Evolutionary conservation across 345 rosid genomes (phyloP), one percentile per base, ranked within the genome.

Genomic region (Excoecaria cochinchinensis): DNA sequence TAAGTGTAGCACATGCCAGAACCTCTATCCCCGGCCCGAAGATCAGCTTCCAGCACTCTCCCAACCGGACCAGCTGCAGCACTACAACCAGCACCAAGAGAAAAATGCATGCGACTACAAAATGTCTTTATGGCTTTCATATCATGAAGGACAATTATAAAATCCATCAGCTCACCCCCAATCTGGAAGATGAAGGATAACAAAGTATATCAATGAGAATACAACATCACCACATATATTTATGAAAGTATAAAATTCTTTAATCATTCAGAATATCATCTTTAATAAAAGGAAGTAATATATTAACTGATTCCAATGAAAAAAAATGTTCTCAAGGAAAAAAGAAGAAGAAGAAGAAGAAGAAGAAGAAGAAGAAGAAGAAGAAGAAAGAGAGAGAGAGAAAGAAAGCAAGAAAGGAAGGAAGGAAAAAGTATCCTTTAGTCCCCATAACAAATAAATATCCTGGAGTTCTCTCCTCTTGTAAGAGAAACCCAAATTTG

Each of bases 151-250:
- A 96, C 94, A 63, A 96, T 86, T 70, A 93, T 81, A 80, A 90
- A 96, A 82, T 96, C 99, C 99, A 89, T 90, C 74, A 96, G 85
- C 90, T 96, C 99, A 38, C 97, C 97, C 39, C 99, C 99, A 75
- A 90, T 80, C 99, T 95, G 77, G 44, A 24, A 76, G 73, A 72
- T 51, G 70, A 8, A 68, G 56, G 67, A 16, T 38, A 56, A 22
- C 13, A 72, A 8, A 62, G 63, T 50, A 61, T 38, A 73, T 62
- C 21, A 51, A 19, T 19, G 12, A 73, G 3, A 22, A 62, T 50
- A 40, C 22, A 40, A n/a, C 59, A 14, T 31, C 21, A 17, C 22
- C 14, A 69, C 21, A 38, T 38, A 64, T n/a, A 59, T 62, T 36
- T 40, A 6, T 8, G 36, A 3, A 55, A n/a, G 40, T 6, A 57